Evolutionary conservation across 2,329 filamentous ascomycete species (phyloP).

Genomic region (Penicillium sp.): DNA sequence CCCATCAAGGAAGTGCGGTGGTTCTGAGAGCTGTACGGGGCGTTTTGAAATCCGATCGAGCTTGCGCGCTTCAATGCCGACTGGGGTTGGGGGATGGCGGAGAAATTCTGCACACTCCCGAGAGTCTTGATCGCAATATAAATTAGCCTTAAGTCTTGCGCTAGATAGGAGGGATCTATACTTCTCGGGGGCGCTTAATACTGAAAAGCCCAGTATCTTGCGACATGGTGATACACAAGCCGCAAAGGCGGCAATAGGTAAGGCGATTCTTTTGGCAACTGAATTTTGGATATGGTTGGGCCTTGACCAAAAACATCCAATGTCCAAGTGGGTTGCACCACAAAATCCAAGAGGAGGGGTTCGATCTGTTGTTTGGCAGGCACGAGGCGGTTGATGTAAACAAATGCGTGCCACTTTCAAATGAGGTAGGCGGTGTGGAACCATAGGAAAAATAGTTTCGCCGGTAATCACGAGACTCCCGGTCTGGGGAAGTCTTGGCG

Average conservation of each 20-base stretch:
- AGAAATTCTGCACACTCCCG: constrained; percentile 71
- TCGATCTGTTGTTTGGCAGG: constrained; percentile 13
- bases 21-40: constrained; percentile 61
- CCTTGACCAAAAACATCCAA: neutral
- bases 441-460: constrained; percentile 16
- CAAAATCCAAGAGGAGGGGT: constrained; percentile 14
- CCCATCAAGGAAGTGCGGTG: constrained; percentile 79
- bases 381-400: constrained; percentile 27
- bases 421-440: constrained; percentile 26
- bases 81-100: constrained; percentile 76
- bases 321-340: constrained; percentile 5
- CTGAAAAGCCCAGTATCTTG: constrained; percentile 83
- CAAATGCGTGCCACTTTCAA: constrained; percentile 26
- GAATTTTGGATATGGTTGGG: neutral
- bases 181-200: constrained; percentile 83
- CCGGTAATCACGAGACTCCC: constrained; percentile 26
- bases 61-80: constrained; percentile 91
- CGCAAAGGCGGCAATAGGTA: constrained; percentile 21
- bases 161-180: constrained; percentile 39
- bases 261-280: neutral
- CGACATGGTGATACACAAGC: constrained; percentile 55
- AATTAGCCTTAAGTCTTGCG: constrained; percentile 13
- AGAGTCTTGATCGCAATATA: constrained; percentile 53
- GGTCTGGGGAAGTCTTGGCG: constrained; percentile 26
- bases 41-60: constrained; percentile 59